Conservation (phyloP, 2,329 filamentous ascomycete species). For the Exophiala sideris region DNA sequence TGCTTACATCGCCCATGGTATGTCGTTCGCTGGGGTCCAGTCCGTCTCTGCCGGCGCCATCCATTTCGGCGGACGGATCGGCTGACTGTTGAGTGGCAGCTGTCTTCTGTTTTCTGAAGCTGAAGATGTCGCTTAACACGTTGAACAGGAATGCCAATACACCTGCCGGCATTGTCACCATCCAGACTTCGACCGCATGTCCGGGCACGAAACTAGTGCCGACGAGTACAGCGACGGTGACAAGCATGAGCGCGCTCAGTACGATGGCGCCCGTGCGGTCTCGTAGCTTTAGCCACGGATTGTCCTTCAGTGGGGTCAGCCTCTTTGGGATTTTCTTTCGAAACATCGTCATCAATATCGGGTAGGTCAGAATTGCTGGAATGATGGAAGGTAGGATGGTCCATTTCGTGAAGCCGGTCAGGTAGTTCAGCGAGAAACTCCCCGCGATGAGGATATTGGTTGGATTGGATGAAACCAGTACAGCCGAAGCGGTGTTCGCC, state of each 20-base stretch:
- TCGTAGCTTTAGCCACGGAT: conserved; percentile 28
- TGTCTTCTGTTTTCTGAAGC: conserved; percentile 6
- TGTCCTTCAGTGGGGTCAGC: conserved; percentile 23
- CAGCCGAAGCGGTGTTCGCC: conserved; percentile 64
- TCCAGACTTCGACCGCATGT: conserved; percentile 28
- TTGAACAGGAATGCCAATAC: conserved; percentile 26
- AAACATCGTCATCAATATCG: conserved; percentile 27
- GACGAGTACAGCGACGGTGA: conserved; percentile 28
- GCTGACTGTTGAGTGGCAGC: conserved; percentile 3
- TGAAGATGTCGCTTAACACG: conserved; percentile 22
- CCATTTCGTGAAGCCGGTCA: conserved; percentile 30
- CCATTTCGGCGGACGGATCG: conserved; percentile 18
- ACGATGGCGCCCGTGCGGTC: conserved; percentile 25
- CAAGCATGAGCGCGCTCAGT: conserved; percentile 25
- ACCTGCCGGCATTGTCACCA: conserved; percentile 28
- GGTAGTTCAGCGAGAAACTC: conserved; percentile 27
- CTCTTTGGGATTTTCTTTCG: conserved; percentile 27
- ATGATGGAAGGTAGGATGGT: conserved; percentile 28
- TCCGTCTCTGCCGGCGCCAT: conserved; percentile 1
- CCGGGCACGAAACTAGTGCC: conserved; percentile 29
- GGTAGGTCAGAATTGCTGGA: conserved; percentile 26
- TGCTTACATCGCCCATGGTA: not conserved
- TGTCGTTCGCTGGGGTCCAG: not conserved
- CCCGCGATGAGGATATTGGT: conserved; percentile 42
- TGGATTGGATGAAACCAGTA: conserved; percentile 73